Conservation (phyloP, 1,139 yeast genomes). For the Yamadazyma taylorii region DNA sequence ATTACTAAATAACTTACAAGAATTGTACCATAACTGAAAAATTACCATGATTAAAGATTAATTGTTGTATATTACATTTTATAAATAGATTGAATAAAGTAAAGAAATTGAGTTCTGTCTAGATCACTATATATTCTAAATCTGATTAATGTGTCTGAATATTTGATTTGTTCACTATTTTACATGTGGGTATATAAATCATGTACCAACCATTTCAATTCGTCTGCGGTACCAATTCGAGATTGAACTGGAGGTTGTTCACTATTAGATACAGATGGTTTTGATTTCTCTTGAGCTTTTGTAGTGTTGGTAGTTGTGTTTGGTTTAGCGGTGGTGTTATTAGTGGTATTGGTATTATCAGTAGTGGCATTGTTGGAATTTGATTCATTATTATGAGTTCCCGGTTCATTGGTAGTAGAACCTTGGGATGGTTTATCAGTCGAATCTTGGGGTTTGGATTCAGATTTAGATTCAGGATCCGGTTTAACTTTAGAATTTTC, state of each 20-base stretch:
- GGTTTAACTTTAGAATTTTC: conserved; percentile 4
- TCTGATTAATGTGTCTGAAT: not conserved
- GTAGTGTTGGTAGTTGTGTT: too few species aligned
- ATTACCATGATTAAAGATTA: too few species aligned
- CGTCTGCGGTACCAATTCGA: conserved; percentile 65
- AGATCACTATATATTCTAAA: too few species aligned
- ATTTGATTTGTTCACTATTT: conserved; percentile 4
- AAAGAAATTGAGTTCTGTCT: too few species aligned
- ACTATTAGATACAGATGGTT: not conserved
- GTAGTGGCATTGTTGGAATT: too few species aligned
- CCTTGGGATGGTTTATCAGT: not conserved
- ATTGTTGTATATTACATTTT: conserved; percentile 2
- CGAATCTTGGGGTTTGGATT: not conserved
- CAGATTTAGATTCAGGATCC: conserved; percentile 8
- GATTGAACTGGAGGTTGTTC: conserved; percentile 10
- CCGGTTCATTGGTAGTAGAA: not conserved
- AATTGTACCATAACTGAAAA: not conserved
- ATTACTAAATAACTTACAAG: not conserved
- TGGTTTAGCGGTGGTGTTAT: not conserved
- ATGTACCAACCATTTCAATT: conserved; percentile 68
- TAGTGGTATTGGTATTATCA: not conserved
- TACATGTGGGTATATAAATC: conserved; percentile 48
- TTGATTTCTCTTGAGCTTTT: not conserved
- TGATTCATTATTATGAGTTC: not conserved
- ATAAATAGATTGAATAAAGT: conserved; percentile 1